These are phyloP conservation scores for Saccharomycopsis olivae DNA, from an alignment of 805 yeast genomes.

Conservation along the genomic window DNA sequence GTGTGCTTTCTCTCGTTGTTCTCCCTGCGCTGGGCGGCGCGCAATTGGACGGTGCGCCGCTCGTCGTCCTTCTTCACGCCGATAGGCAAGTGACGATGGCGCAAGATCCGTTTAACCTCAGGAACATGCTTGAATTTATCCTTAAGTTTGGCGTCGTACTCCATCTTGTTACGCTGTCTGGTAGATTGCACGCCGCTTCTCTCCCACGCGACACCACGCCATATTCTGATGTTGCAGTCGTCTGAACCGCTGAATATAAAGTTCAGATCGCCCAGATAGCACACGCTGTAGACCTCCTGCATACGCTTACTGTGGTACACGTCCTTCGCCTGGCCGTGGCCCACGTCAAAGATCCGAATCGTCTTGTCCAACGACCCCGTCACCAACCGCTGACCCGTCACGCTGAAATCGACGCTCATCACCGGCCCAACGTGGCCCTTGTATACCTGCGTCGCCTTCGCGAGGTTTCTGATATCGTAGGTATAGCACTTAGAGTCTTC, in stretches of 20 bases:
- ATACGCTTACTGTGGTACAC: conserved; percentile 94
- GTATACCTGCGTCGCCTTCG: conserved; percentile 68
- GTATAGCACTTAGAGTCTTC: conserved; percentile 93
- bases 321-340: conserved; percentile 89
- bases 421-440: conserved; percentile 97
- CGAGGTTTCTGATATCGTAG: conserved; percentile 94
- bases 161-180: conserved; percentile 70
- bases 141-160: conserved; percentile 84
- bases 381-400: conserved; percentile 93
- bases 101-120: conserved; percentile 77
- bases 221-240: conserved; percentile 88
- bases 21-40: conserved; percentile 69
- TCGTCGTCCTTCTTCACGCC: conserved; percentile 84
- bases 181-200: conserved; percentile 74
- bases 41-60: conserved; percentile 66
- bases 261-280: conserved; percentile 80
- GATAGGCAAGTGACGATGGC: conserved; percentile 87
- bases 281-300: conserved; percentile 86
- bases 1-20: conserved; percentile 74
- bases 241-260: conserved; percentile 88
- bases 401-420: conserved; percentile 88
- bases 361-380: conserved; percentile 95
- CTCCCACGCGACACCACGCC: conserved; percentile 86
- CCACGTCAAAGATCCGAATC: conserved; percentile 62
- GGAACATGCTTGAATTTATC: conserved; percentile 95